Conservation (phyloP, 441 rosid species). For the Eutrema salsugineum region DNA sequence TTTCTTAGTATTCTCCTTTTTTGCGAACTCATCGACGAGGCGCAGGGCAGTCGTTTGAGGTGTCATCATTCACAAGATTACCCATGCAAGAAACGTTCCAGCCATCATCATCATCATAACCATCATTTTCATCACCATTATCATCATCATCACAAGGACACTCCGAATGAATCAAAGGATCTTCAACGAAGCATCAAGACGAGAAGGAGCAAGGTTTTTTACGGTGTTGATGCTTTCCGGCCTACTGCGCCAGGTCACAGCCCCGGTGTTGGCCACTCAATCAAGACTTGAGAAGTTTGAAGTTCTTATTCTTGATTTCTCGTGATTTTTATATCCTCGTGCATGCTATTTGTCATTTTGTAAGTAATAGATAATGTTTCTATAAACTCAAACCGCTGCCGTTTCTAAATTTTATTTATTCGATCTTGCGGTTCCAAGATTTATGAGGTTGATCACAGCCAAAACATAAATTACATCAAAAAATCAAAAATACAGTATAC, state of each 20-base stretch:
- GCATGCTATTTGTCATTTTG: not conserved
- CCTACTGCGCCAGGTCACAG: constrained; percentile 68
- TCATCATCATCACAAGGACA: not conserved
- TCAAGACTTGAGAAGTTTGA: constrained; percentile 13
- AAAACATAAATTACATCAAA: not conserved
- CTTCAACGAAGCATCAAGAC: not conserved
- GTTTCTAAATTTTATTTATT: not conserved
- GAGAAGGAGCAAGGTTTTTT: not conserved
- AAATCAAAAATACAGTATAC: too few relatives aligned
- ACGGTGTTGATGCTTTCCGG: constrained; percentile 28
- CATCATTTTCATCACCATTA: not conserved
- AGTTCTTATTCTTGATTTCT: not conserved
- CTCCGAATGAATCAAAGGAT: not conserved
- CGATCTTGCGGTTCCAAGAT: not conserved
- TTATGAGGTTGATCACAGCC: not conserved
- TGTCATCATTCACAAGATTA: constrained; percentile 14
- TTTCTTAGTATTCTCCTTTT: constrained; percentile 17
- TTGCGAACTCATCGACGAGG: constrained; percentile 11
- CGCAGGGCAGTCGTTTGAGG: constrained; percentile 24
- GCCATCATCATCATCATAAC: not conserved
- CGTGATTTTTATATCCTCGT: not conserved
- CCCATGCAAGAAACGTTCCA: constrained; percentile 15
- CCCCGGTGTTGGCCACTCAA: constrained; percentile 70
- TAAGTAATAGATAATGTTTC: not conserved
- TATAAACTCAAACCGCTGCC: not conserved